A percentile compares a stretch with the other conserved stretches of the same genome.
Evolutionary conservation across 768 basidiomycete species (phyloP).

Genomic region (Hypholoma sublateritium): DNA sequence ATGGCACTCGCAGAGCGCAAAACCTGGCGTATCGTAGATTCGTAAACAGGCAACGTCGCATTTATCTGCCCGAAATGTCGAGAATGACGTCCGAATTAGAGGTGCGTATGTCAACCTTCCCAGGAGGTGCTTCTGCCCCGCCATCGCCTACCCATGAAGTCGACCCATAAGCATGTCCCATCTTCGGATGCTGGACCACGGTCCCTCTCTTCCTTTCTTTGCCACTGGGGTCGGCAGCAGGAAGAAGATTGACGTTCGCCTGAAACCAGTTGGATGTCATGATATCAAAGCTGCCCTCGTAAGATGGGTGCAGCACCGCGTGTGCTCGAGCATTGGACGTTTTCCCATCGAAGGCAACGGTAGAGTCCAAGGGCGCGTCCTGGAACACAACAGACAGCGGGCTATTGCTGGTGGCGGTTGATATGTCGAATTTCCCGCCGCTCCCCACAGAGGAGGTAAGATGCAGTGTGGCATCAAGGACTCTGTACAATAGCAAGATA

Average conservation of each 20-base stretch:
- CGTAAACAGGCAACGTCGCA: no score
- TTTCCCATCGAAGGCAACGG: neutral
- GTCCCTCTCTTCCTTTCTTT: neutral
- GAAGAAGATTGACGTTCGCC: neutral
- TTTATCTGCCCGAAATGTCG: no score
- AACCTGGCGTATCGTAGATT: no score
- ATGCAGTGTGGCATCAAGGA: neutral
- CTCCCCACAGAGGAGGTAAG: neutral
- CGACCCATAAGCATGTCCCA: neutral
- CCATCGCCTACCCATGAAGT: neutral
- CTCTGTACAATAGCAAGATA: neutral
- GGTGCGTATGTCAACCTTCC: no score
- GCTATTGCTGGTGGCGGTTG: neutral
- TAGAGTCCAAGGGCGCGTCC: slow-evolving; percentile 1
- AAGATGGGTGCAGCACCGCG: neutral
- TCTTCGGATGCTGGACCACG: neutral
- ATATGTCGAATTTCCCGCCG: slow-evolving; percentile 2
- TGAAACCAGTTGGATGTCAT: neutral
- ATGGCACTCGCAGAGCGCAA: no score
- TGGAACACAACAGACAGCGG: slow-evolving; percentile 2
- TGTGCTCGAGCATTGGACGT: neutral
- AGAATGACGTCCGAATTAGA: no score
- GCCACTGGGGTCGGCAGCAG: neutral
- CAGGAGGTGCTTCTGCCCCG: neutral
- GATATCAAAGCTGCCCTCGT: neutral